Conservation (phyloP, 2,329 filamentous ascomycete species). For the Shiraia sp. region DNA sequence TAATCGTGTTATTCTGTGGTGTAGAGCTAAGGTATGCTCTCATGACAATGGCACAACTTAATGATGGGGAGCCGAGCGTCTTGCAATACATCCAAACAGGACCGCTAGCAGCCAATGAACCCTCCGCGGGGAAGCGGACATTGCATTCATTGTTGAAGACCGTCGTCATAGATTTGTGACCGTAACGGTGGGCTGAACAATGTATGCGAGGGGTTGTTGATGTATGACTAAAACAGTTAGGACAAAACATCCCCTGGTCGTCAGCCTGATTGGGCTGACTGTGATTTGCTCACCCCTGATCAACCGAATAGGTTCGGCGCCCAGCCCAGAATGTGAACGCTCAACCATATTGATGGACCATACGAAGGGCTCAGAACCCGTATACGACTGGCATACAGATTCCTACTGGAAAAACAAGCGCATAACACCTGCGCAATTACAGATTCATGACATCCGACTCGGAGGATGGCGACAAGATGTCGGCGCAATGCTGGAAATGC, state of each 20-base stretch:
- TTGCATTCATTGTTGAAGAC: too few species aligned
- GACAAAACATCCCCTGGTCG: conserved; percentile 1
- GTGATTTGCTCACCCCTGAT: conserved; percentile 6
- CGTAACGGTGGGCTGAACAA: conserved; percentile 3
- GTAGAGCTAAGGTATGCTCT: too few species aligned
- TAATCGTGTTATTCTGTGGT: too few species aligned
- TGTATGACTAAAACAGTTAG: conserved; percentile 2
- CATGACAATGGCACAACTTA: too few species aligned
- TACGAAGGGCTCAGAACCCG: conserved; percentile 22
- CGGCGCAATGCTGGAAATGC: conserved; percentile 46
- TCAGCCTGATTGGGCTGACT: conserved; percentile 1
- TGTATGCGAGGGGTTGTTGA: neutral
- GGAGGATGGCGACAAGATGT: conserved; percentile 35
- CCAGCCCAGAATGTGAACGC: conserved; percentile 2
- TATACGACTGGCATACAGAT: conserved; percentile 42
- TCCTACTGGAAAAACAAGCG: conserved; percentile 45
- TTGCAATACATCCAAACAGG: neutral
- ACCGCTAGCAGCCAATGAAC: neutral
- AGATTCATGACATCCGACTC: conserved; percentile 46
- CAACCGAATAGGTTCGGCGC: too few species aligned
- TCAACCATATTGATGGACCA: conserved; percentile 8
- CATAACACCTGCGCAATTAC: conserved; percentile 45
- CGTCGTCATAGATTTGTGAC: neutral
- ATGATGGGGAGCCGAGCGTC: too few species aligned
- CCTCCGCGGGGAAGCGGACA: too few species aligned